Evolutionary conservation across 2,329 filamentous ascomycete genomes (phyloP).

Genomic region (Trichoderma harzianum): DNA sequence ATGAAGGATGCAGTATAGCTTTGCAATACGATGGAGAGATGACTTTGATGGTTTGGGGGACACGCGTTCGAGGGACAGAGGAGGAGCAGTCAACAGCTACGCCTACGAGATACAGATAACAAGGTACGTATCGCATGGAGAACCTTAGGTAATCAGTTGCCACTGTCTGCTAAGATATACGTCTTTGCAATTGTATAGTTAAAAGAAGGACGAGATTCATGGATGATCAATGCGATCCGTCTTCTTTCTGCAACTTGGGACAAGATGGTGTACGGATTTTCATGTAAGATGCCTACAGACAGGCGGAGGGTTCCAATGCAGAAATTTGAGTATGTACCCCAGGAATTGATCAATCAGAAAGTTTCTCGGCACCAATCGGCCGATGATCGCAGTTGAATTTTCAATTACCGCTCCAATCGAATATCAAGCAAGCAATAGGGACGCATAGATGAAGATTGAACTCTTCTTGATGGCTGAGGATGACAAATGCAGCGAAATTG

Average conservation of each 20-base stretch:
- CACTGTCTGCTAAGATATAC: too few species aligned
- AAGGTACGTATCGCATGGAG: not conserved
- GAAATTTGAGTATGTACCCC: not conserved
- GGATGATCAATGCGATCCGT: not conserved
- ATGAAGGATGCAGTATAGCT: not conserved
- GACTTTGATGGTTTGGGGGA: not conserved
- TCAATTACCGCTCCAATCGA: not conserved
- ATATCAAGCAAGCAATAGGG: not conserved
- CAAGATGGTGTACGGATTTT: not conserved
- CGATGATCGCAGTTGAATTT: not conserved
- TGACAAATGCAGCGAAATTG: conserved; percentile 2
- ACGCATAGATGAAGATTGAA: not conserved
- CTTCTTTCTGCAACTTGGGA: not conserved
- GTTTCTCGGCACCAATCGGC: not conserved
- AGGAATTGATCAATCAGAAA: not conserved
- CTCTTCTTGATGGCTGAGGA: not conserved
- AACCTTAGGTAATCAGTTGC: not conserved
- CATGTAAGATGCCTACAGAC: too few species aligned
- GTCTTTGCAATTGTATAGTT: too few species aligned
- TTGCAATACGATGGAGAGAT: not conserved
- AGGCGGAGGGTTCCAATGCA: not conserved
- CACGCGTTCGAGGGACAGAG: not conserved
- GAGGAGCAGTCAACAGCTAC: not conserved
- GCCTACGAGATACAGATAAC: not conserved
- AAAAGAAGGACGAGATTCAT: too few species aligned